A percentile compares a stretch with the other conserved stretches of the same genome.
These are phyloP conservation scores for Nakaseomyces bracarensis DNA, from an alignment of 1,139 yeast species.

Conservation along the genomic window DNA sequence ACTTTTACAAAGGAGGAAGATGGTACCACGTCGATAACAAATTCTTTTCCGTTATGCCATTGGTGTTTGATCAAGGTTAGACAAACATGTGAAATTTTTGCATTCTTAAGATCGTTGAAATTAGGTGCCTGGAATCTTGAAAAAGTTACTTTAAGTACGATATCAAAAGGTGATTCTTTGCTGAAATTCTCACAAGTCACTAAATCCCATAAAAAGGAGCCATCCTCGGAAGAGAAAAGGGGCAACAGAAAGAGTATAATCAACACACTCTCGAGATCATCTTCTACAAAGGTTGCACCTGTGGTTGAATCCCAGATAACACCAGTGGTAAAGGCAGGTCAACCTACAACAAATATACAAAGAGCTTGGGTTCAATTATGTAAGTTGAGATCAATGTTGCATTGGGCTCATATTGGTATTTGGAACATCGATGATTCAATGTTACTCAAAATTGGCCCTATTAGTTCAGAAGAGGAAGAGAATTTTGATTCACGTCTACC, in stretches of 20 bases:
- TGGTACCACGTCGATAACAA: conserved; percentile 29
- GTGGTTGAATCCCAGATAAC: conserved; percentile 3
- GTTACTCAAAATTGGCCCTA: conserved; percentile 31
- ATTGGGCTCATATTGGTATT: conserved; percentile 77
- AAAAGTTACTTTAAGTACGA: conserved; percentile 27
- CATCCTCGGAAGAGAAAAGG: conserved; percentile 13
- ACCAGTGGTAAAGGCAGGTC: conserved; percentile 1
- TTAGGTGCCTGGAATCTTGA: conserved; percentile 44
- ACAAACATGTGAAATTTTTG: conserved; percentile 69
- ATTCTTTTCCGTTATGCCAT: conserved; percentile 69
- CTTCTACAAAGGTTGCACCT: conserved; percentile 3
- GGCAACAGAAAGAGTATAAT: conserved; percentile 23
- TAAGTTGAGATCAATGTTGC: conserved; percentile 51
- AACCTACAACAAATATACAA: conserved; percentile 24
- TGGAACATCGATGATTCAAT: conserved; percentile 35
- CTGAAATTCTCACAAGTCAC: conserved; percentile 14
- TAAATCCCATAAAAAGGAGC: conserved; percentile 1
- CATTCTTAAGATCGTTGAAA: conserved; percentile 60
- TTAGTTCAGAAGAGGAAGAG: conserved; percentile 16
- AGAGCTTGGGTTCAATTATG: conserved; percentile 54
- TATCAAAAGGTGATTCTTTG: conserved; percentile 15
- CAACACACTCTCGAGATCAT: background rate
- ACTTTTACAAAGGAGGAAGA: conserved; percentile 25
- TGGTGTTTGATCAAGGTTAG: conserved; percentile 74
- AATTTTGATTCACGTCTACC: conserved; percentile 1